Conservation (phyloP, 177 flowering plant genomes). For the Vitis hybrid region DNA sequence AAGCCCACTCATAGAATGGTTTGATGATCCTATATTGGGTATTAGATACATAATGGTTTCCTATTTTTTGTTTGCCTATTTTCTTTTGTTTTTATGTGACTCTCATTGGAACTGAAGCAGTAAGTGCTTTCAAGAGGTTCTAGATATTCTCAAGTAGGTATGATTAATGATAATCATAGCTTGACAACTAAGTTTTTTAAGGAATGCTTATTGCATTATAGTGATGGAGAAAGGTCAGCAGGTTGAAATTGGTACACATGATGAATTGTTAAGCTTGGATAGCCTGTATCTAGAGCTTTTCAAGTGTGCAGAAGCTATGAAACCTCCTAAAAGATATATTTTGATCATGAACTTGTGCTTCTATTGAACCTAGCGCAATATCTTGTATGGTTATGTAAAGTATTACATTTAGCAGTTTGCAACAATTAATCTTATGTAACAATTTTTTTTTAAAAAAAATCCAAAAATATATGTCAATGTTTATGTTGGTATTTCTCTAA, state of each 20-base stretch:
- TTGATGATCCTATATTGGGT: constrained; percentile 99
- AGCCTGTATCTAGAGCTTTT: constrained; percentile 94
- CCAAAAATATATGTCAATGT: no score
- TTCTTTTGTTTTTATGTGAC: not conserved
- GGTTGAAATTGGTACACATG: constrained; percentile 99
- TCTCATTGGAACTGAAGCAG: constrained; percentile 56
- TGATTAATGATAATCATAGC: constrained; percentile 93
- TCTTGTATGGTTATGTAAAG: no score
- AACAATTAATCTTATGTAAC: no score
- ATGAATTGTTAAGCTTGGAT: constrained; percentile 67
- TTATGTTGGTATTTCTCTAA: constrained; percentile 33
- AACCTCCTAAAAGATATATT: constrained; percentile 81
- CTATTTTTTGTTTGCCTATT: not conserved
- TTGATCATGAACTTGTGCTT: no score
- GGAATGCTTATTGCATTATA: constrained; percentile 94
- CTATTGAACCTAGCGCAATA: no score
- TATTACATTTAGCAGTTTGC: no score
- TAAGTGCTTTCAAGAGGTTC: constrained; percentile 82
- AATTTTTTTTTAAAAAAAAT: no score
- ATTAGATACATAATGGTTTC: not conserved
- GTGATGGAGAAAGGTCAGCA: constrained; percentile 98
- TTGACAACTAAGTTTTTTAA: constrained; percentile 81
- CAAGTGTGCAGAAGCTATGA: constrained; percentile 89
- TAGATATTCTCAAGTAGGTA: constrained; percentile 93
- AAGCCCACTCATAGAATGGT: constrained; percentile 94